Base-by-base conservation (phyloP, 345 rosid species). In the Boechera divaricarpa region DNA sequence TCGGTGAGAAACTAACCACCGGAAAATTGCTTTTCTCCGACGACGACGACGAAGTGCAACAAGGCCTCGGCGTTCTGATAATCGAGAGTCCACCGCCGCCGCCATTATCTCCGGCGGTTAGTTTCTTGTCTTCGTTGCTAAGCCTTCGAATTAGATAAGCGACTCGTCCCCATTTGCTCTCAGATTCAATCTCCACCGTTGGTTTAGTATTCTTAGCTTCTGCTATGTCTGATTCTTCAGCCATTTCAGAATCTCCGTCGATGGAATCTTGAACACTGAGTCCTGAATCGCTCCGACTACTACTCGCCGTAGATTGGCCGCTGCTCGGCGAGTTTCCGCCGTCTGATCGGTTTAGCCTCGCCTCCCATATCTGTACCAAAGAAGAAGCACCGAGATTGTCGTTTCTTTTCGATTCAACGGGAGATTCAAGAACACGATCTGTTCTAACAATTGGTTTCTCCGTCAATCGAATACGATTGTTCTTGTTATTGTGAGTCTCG, bases 351-450 rank as follows among this genome's bases (percentile, higher is more conserved):
- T 84, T 69, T 6, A 87, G 78, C 86, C 92, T 86, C 10, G 94
- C 91, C 76, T 94, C 97, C 96, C 98, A 94, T 63, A 91, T 89
- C 80, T 90, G 96, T 10, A 94, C 97, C n/a, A 94, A 88, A 11
- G 97, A 94, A 10, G 93, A 91, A 52, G 98, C 96, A 0, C 90
- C 90, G 0, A 32, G 70, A 29, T 47, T 61, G 4, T 72, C 67
- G 15, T 72, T 78, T 58, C 39, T 39, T 67, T 64, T 77, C 15
- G 75, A 28, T 28, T 49, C 72, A 4, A 28, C 21, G 1, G 76
- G 5, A 55, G 55, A 15, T 33, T 21, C 10, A 38, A 49, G 61
- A 45, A 32, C 48, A 18, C 26, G 56, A 18, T 56, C 18, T 28
- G 66, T 28, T 72, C 31, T 15, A 3, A 18, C 42, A 7, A 12